A percentile compares a stretch with the other conserved stretches of the same genome.
These are phyloP conservation scores for Sporopachydermia quercuum DNA, from an alignment of 805 yeast genomes.

Conservation along the genomic window DNA sequence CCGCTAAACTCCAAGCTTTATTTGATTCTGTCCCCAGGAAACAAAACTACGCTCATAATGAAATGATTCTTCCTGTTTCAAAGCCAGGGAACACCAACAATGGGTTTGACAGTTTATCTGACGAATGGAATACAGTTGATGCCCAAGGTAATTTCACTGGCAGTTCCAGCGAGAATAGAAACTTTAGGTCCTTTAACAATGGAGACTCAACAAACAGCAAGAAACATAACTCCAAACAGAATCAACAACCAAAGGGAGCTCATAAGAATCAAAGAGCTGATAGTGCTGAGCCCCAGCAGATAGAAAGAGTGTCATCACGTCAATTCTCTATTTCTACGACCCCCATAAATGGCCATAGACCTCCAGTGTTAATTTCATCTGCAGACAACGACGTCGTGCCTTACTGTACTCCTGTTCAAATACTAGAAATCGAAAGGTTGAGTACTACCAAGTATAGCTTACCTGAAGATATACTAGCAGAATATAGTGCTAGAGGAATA, in stretches of 20 bases:
- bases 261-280: slow-evolving; percentile 8
- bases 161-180: slow-evolving; percentile 2
- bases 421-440: slow-evolving; percentile 58
- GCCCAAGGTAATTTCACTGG: slow-evolving; percentile 7
- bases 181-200: slow-evolving; percentile 2
- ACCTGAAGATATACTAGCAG: slow-evolving; percentile 32
- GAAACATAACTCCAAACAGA: slow-evolving; percentile 5
- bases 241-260: slow-evolving; percentile 8
- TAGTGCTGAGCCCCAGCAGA: slow-evolving; percentile 9
- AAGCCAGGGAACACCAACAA: slow-evolving; percentile 12
- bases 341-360: slow-evolving; percentile 6
- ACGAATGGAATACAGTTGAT: slow-evolving; percentile 36
- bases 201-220: no score
- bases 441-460: slow-evolving; percentile 39
- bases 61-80: slow-evolving; percentile 48
- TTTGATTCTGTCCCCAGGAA: slow-evolving; percentile 17
- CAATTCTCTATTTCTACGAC: background rate
- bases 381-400: slow-evolving; percentile 26
- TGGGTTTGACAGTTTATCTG: slow-evolving; percentile 16
- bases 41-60: slow-evolving; percentile 54
- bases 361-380: slow-evolving; percentile 8
- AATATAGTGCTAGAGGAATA: slow-evolving; percentile 55
- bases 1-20: slow-evolving; percentile 9
- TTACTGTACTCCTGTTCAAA: slow-evolving; percentile 62
- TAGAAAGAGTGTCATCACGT: slow-evolving; percentile 11